Evolutionary conservation across 1,284 basidiomycete species (phyloP).

Genomic region (Ganoderma multipileum): DNA sequence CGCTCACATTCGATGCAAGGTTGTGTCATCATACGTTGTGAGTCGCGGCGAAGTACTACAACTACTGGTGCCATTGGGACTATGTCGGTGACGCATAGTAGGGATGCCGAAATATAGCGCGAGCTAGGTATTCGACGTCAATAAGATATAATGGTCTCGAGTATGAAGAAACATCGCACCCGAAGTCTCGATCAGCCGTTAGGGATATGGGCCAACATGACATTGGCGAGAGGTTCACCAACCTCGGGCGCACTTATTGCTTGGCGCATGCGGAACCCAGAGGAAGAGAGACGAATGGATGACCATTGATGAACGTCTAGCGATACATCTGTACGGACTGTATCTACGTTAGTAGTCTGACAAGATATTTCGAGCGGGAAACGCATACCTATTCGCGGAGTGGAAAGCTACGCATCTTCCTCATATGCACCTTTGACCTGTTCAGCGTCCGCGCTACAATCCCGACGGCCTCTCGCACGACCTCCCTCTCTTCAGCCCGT

Average conservation of each 20-base stretch:
- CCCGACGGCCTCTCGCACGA: constrained; percentile 80
- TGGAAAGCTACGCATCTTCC: constrained; percentile 1
- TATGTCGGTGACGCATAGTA: no score
- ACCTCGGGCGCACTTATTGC: no score
- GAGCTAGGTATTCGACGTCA: background rate
- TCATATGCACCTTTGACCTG: constrained; percentile 31
- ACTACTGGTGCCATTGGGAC: no score
- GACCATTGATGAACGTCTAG: background rate
- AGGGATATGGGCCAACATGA: no score
- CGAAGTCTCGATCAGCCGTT: no score
- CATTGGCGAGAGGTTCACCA: no score
- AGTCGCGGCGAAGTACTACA: no score
- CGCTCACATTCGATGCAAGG: no score
- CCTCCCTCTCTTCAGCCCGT: constrained; percentile 65
- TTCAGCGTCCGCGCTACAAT: constrained; percentile 51
- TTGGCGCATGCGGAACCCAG: no score
- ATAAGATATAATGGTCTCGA: background rate
- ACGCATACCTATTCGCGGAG: background rate
- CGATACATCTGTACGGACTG: background rate
- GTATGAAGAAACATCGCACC: background rate
- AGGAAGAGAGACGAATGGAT: background rate
- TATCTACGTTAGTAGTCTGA: background rate
- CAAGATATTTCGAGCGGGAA: background rate
- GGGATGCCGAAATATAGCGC: no score
- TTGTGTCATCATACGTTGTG: no score